Percentiles rank a stretch among this genome's conserved stretches.
These are phyloP conservation scores for Phytophthora podocarpi DNA, from an alignment of 352 stramenopile species.

Conservation along the genomic window DNA sequence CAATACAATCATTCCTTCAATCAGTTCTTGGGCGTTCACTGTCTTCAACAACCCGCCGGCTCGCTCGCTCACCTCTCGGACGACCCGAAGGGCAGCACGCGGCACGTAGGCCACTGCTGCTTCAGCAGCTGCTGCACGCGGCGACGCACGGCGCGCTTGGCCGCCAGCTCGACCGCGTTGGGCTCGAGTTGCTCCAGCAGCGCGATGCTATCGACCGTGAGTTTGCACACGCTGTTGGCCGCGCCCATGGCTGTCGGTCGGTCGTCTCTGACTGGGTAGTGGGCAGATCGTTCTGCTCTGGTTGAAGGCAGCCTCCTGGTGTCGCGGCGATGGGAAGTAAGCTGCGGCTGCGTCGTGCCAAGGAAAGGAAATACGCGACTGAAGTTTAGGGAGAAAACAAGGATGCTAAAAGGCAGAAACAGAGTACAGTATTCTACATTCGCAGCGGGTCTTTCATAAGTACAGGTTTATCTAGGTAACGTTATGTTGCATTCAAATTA, in stretches of 20 bases:
- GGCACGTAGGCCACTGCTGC: constrained; percentile 62
- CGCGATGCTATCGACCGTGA: constrained; percentile 81
- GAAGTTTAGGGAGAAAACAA: no score
- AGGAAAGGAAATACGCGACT: constrained; percentile 5
- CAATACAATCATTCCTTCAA: constrained; percentile 2
- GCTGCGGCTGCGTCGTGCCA: no score
- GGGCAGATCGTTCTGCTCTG: not conserved
- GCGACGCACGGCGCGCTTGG: constrained; percentile 51
- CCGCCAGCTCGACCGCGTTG: constrained; percentile 50
- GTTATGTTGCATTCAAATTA: no score
- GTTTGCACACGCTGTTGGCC: constrained; percentile 78
- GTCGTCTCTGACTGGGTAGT: not conserved
- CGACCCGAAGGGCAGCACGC: constrained; percentile 75
- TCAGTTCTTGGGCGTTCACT: not conserved
- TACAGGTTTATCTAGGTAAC: no score
- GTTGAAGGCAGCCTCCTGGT: not conserved
- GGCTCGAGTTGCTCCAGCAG: constrained; percentile 86
- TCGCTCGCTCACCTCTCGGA: constrained; percentile 65
- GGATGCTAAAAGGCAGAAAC: no score
- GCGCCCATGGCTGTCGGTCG: constrained; percentile 60
- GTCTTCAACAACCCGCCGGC: not conserved
- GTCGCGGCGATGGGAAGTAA: no score
- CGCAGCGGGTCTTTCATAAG: no score
- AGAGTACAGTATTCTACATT: no score
- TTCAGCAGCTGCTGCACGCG: constrained; percentile 62